These are phyloP conservation scores for Fusarium siculi DNA, from an alignment of 2,329 filamentous ascomycete genomes.

Conservation along the genomic window DNA sequence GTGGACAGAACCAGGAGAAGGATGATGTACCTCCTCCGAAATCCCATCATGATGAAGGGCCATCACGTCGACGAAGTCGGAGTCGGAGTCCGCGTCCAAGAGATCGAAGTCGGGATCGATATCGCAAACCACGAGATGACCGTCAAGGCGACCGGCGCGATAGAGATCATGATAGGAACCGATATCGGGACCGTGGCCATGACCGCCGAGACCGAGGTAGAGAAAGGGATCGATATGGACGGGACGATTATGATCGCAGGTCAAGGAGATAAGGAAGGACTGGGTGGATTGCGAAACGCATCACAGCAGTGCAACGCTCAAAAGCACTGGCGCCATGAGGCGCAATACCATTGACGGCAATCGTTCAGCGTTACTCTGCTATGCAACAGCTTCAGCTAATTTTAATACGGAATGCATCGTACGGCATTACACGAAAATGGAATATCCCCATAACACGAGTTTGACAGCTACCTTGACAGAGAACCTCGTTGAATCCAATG, in stretches of 20 bases:
- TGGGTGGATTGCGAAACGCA: slow-evolving; percentile 21
- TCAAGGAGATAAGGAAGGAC: slow-evolving; percentile 37
- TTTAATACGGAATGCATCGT: slow-evolving; percentile 22
- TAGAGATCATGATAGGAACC: slow-evolving; percentile 40
- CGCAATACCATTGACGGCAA: slow-evolving; percentile 24
- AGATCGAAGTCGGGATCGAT: slow-evolving; percentile 43
- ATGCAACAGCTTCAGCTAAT: slow-evolving; percentile 29
- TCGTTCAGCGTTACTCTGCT: slow-evolving; percentile 18
- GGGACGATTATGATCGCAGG: slow-evolving; percentile 36
- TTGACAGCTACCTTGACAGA: slow-evolving; percentile 24
- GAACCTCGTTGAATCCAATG: slow-evolving; percentile 1
- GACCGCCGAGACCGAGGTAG: slow-evolving; percentile 41
- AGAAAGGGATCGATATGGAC: slow-evolving; percentile 36
- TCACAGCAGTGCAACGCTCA: slow-evolving; percentile 25
- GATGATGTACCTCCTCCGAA: slow-evolving; percentile 23
- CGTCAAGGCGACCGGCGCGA: slow-evolving; percentile 43
- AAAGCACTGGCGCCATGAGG: slow-evolving; percentile 15
- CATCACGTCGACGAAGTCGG: slow-evolving; percentile 29
- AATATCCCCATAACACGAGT: slow-evolving; percentile 28
- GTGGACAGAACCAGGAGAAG: slow-evolving; percentile 45
- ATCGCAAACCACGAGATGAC: slow-evolving; percentile 42
- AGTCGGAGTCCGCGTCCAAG: slow-evolving; percentile 30
- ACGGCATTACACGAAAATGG: slow-evolving; percentile 34
- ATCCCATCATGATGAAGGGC: slow-evolving; percentile 12
- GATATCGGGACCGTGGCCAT: slow-evolving; percentile 45